Percentiles rank a stretch among this genome's conserved stretches.
These are phyloP conservation scores for Logfia minima DNA, from an alignment of 129 eudicot genomes.

Conservation along the genomic window DNA sequence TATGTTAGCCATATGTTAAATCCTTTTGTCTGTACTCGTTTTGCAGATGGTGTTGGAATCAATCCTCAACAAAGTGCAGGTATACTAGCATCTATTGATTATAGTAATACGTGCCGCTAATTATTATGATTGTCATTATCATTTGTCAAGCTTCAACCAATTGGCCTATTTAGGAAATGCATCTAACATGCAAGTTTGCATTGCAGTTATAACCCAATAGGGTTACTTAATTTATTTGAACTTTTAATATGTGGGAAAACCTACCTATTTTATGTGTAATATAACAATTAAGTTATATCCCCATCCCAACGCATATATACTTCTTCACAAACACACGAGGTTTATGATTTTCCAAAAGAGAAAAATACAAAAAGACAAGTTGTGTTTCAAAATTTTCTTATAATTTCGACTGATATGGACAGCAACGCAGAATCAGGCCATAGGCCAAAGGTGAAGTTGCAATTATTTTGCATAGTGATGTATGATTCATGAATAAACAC, in stretches of 20 bases:
- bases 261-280: no score
- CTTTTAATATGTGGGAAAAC: no score
- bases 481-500: neutral
- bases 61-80: conserved; percentile 99
- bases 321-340: no score
- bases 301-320: no score
- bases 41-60: conserved; percentile 96
- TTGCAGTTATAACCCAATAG: no score
- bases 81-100: conserved; percentile 22
- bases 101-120: neutral
- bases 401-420: neutral
- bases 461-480: neutral
- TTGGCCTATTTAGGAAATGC: no score
- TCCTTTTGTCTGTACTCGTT: neutral
- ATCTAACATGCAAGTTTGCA: no score
- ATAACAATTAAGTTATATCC: no score
- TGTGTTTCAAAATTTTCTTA: no score
- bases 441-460: neutral
- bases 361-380: no score
- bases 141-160: neutral
- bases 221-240: no score
- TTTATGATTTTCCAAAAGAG: no score
- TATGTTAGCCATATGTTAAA: neutral
- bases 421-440: neutral
- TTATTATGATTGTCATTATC: neutral